Conservation (phyloP, 2,329 filamentous ascomycete genomes). For the Parasarocladium wereldwijsianum region DNA sequence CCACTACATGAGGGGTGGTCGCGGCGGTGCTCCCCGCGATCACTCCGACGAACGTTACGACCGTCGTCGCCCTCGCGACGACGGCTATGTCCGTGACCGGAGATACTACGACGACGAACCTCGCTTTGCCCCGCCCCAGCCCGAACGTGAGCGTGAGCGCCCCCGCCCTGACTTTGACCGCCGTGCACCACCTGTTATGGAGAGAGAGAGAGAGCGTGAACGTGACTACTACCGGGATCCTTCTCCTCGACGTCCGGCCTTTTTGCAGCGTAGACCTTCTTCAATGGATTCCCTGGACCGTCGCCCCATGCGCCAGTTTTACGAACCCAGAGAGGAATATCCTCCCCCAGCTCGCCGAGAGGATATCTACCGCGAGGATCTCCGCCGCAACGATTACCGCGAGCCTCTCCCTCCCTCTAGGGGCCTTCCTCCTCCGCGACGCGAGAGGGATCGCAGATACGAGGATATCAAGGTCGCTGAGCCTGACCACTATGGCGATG, state of each 20-base stretch:
- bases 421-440: conserved; percentile 18
- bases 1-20: conserved; percentile 20
- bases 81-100: conserved; percentile 30
- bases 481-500: conserved; percentile 54
- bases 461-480: conserved; percentile 58
- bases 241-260: conserved; percentile 45
- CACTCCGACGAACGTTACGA: conserved; percentile 35
- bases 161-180: conserved; percentile 28
- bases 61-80: conserved; percentile 26
- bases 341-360: conserved; percentile 39
- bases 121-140: conserved; percentile 20
- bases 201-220: conserved; percentile 41
- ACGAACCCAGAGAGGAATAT: conserved; percentile 42
- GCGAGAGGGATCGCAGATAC: conserved; percentile 19
- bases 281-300: conserved; percentile 82
- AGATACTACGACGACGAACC: conserved; percentile 41
- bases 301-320: conserved; percentile 37
- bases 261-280: conserved; percentile 72
- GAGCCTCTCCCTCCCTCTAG: conserved; percentile 13
- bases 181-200: conserved; percentile 32
- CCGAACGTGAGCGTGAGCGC: conserved; percentile 15
- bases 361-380: conserved; percentile 37
- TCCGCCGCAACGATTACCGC: conserved; percentile 22
- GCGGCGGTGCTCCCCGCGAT: conserved; percentile 21
- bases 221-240: conserved; percentile 27